Evolutionary conservation across 306 rosid species (phyloP).

Genomic region (Acacia crassicarpa): DNA sequence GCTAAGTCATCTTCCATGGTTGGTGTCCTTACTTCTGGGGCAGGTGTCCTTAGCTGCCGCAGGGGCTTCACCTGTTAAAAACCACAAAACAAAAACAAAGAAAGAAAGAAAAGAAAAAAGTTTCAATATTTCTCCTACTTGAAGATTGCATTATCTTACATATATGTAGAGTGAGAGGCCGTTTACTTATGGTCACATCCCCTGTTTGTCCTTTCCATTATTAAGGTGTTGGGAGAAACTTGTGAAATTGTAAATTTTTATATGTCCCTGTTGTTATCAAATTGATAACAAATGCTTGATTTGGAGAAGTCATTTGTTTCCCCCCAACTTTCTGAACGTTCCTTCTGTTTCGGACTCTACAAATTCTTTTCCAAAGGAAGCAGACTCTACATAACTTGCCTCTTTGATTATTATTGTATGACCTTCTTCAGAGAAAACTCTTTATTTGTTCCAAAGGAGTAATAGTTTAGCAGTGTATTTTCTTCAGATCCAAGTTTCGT

Average conservation of each 20-base stretch:
- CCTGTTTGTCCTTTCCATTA: slow-evolving; percentile 42
- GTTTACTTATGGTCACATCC: slow-evolving; percentile 35
- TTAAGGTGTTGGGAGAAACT: slow-evolving; percentile 45
- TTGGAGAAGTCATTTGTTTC: slow-evolving; percentile 18
- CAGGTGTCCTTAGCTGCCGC: slow-evolving; percentile 81
- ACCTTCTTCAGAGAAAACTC: slow-evolving; percentile 1
- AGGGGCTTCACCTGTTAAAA: slow-evolving; percentile 69
- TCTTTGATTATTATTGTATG: slow-evolving; percentile 10
- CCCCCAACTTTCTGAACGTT: background rate
- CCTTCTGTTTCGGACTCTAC: slow-evolving; percentile 10
- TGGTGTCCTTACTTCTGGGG: slow-evolving; percentile 62
- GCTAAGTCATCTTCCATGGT: slow-evolving; percentile 95
- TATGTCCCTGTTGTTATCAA: slow-evolving; percentile 40
- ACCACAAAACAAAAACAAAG: slow-evolving; percentile 36
- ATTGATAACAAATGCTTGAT: slow-evolving; percentile 37
- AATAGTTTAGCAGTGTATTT: slow-evolving; percentile 19
- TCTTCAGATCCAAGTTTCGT: slow-evolving; percentile 22
- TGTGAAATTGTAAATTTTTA: slow-evolving; percentile 59
- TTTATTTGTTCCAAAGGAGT: background rate
- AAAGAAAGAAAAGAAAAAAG: slow-evolving; percentile 34
- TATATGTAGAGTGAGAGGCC: slow-evolving; percentile 50
- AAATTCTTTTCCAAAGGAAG: slow-evolving; percentile 29
- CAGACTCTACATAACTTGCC: slow-evolving; percentile 2
- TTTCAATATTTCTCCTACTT: slow-evolving; percentile 58
- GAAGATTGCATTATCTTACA: slow-evolving; percentile 43